These are phyloP conservation scores for Trichosporon inkin DNA, from an alignment of 1,284 basidiomycete genomes.

Conservation along the genomic window DNA sequence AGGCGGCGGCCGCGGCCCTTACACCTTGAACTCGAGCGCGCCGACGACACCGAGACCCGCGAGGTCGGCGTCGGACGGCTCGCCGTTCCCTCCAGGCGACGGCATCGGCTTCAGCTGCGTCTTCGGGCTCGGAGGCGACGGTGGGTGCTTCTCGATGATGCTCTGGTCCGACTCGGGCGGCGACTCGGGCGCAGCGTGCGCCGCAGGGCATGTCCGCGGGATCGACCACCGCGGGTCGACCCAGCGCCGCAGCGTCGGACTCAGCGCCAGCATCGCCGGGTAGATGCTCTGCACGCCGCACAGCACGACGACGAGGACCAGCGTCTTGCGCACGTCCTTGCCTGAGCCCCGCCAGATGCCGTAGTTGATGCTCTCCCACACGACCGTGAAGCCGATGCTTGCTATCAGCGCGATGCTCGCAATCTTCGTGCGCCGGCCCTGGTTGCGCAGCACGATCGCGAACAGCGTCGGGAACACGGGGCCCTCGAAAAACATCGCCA, in stretches of 20 bases:
- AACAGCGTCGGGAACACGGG: slow-evolving; percentile 47
- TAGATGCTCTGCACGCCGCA: slow-evolving; percentile 28
- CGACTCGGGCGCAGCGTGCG: neutral
- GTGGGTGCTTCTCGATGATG: neutral
- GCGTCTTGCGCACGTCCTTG: slow-evolving; percentile 18
- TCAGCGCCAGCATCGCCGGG: slow-evolving; percentile 23
- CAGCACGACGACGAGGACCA: slow-evolving; percentile 26
- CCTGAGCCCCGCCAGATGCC: slow-evolving; percentile 16
- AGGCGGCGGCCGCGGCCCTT: neutral
- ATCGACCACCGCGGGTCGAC: slow-evolving; percentile 35
- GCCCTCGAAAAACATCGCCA: slow-evolving; percentile 44
- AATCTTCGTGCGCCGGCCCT: slow-evolving; percentile 41
- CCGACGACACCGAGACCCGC: slow-evolving; percentile 1
- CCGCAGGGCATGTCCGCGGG: neutral
- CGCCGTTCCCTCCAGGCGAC: neutral
- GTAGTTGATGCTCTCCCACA: slow-evolving; percentile 36
- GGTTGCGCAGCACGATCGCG: slow-evolving; percentile 42
- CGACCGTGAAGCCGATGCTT: slow-evolving; percentile 33
- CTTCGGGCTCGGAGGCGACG: neutral
- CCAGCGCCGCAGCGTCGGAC: slow-evolving; percentile 26
- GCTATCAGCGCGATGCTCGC: slow-evolving; percentile 35
- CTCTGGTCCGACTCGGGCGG: neutral
- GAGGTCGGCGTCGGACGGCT: slow-evolving; percentile 2
- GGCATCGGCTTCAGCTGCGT: slow-evolving; percentile 1
- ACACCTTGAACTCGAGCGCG: slow-evolving; percentile 1